Evolutionary conservation across 2,329 filamentous ascomycete genomes (phyloP).

Genomic region (Tothia fuscella): DNA sequence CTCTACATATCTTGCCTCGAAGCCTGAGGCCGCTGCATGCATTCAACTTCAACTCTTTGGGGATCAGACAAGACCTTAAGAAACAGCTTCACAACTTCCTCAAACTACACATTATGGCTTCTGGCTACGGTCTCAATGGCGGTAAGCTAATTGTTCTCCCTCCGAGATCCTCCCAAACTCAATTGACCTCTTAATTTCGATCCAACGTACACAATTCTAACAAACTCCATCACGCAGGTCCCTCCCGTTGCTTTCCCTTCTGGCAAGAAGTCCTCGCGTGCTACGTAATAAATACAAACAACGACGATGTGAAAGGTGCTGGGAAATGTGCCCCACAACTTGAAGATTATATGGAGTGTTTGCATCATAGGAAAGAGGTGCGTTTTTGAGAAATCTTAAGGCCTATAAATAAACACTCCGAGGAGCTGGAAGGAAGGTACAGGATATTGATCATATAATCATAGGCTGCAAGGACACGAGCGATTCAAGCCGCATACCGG

Average conservation of each 20-base stretch:
- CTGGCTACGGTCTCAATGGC: conserved; percentile 70
- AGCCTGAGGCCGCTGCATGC: too few relatives aligned
- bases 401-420: neutral
- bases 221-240: conserved; percentile 33
- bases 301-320: conserved; percentile 57
- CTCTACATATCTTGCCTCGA: too few relatives aligned
- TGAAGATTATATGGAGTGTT: conserved; percentile 97
- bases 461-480: conserved; percentile 65
- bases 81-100: too few relatives aligned
- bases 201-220: neutral
- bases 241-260: conserved; percentile 89
- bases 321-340: conserved; percentile 74
- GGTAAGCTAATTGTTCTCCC: conserved; percentile 40
- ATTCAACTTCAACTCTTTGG: too few relatives aligned
- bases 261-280: conserved; percentile 98
- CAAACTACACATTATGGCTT: conserved; percentile 67
- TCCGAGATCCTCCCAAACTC: neutral
- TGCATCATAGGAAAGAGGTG: conserved; percentile 99
- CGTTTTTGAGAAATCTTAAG: too few relatives aligned
- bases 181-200: neutral
- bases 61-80: too few relatives aligned
- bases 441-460: neutral
- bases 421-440: neutral
- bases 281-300: conserved; percentile 85
- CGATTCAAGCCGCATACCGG: conserved; percentile 74